Conservation (phyloP, 345 rosid genomes). For the Linum tenue region DNA sequence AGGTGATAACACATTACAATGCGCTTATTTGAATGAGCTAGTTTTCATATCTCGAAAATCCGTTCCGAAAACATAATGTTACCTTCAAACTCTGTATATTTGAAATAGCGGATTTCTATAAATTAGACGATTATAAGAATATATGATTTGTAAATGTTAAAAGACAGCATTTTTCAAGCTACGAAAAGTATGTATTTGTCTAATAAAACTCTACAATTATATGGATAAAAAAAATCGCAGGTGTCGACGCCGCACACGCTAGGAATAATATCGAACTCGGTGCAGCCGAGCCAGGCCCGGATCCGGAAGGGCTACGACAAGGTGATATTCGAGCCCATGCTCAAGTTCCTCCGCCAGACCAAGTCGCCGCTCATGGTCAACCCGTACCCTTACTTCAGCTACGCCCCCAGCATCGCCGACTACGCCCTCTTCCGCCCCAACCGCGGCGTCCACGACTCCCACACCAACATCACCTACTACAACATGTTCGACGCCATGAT, state of each 20-base stretch:
- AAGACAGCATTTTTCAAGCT: too few relatives aligned
- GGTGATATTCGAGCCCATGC: conserved; percentile 47
- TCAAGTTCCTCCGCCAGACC: conserved; percentile 52
- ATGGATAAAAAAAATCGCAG: conserved; percentile 23
- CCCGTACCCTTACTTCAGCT: conserved; percentile 75
- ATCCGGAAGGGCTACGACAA: conserved; percentile 41
- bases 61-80: too few relatives aligned
- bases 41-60: too few relatives aligned
- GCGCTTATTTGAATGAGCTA: too few relatives aligned
- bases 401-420: conserved; percentile 22
- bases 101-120: too few relatives aligned
- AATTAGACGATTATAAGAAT: too few relatives aligned
- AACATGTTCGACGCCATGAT: conserved; percentile 4
- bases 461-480: conserved; percentile 1
- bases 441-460: conserved; percentile 14
- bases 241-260: conserved; percentile 73
- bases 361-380: conserved; percentile 71
- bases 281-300: conserved; percentile 49
- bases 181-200: too few relatives aligned
- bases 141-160: too few relatives aligned
- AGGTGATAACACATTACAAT: too few relatives aligned
- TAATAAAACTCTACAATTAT: not conserved
- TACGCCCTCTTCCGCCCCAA: conserved; percentile 47
- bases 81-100: too few relatives aligned
- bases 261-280: conserved; percentile 24